Percentiles rank a stretch among this genome's conserved stretches.
Conservation (phyloP, 2,329 filamentous ascomycete species). For the Didymella lethalis region DNA sequence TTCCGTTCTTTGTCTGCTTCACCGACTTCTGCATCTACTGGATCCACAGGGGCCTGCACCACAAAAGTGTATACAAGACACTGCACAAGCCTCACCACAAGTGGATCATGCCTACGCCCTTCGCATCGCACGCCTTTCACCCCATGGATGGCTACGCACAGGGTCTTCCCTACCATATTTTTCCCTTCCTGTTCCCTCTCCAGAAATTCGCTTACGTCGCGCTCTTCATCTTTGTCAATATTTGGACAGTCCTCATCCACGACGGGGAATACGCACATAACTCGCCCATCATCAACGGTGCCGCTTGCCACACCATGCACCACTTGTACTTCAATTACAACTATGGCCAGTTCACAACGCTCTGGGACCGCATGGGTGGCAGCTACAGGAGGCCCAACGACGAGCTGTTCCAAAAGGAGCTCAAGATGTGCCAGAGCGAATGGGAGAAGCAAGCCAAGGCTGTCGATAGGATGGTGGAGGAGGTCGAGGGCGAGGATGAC, state of each 20-base stretch:
- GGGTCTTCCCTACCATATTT: conserved; percentile 89
- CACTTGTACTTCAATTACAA: conserved; percentile 78
- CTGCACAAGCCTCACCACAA: conserved; percentile 99
- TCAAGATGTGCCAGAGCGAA: conserved; percentile 81
- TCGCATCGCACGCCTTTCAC: conserved; percentile 92
- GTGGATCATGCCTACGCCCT: conserved; percentile 98
- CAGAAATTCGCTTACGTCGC: conserved; percentile 88
- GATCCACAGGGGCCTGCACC: conserved; percentile 87
- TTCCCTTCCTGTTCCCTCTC: conserved; percentile 90
- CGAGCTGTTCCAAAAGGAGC: conserved; percentile 83
- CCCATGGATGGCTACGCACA: conserved; percentile 90
- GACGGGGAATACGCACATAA: conserved; percentile 95
- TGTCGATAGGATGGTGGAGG: conserved; percentile 77
- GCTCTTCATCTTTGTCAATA: conserved; percentile 91
- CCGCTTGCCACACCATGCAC: conserved; percentile 91
- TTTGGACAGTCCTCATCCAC: conserved; percentile 97
- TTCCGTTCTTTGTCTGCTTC: conserved; percentile 86
- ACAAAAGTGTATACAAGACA: conserved; percentile 80
- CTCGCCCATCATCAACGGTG: conserved; percentile 90
- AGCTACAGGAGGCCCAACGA: conserved; percentile 87
- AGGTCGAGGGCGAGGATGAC: conserved; percentile 70
- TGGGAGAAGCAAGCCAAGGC: conserved; percentile 80
- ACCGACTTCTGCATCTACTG: conserved; percentile 92
- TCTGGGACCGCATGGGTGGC: conserved; percentile 87
- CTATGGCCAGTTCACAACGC: conserved; percentile 92